Conservation (phyloP, 768 basidiomycete genomes). For the Mrakia gelida region DNA sequence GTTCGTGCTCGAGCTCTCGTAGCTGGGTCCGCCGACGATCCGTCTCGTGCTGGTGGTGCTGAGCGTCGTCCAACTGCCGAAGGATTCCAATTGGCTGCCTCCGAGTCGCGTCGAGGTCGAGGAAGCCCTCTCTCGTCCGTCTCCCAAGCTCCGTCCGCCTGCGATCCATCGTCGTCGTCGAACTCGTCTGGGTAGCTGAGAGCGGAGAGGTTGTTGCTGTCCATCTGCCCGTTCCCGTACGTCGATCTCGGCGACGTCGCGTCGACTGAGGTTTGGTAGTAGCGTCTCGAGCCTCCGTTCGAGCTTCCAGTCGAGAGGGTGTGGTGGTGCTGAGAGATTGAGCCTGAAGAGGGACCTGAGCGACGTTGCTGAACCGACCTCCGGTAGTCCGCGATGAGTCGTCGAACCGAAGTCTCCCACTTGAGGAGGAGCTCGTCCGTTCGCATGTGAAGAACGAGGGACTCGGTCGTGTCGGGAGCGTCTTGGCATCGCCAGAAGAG, state of each 20-base stretch:
- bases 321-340: conserved; percentile 4
- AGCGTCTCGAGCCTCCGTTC: not conserved
- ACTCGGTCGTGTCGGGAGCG: conserved; percentile 63
- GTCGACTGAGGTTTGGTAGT: conserved; percentile 10
- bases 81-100: conserved; percentile 10
- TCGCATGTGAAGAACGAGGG: conserved; percentile 87
- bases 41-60: conserved; percentile 10
- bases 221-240: not conserved
- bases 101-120: conserved; percentile 19
- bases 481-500: conserved; percentile 95
- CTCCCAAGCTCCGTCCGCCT: conserved; percentile 15
- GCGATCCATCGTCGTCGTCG: conserved; percentile 13
- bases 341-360: not conserved
- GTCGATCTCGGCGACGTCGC: conserved; percentile 11
- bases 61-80: conserved; percentile 4
- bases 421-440: conserved; percentile 86
- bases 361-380: conserved; percentile 10
- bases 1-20: conserved; percentile 64
- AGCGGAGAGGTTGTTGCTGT: not conserved
- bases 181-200: conserved; percentile 13
- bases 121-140: conserved; percentile 14
- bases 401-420: conserved; percentile 87
- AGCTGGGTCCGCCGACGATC: conserved; percentile 45
- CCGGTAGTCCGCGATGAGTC: conserved; percentile 62
- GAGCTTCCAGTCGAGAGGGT: conserved; percentile 18